These are phyloP conservation scores for Meredithiella fracta DNA, from an alignment of 2,329 filamentous ascomycete genomes.

Conservation along the genomic window DNA sequence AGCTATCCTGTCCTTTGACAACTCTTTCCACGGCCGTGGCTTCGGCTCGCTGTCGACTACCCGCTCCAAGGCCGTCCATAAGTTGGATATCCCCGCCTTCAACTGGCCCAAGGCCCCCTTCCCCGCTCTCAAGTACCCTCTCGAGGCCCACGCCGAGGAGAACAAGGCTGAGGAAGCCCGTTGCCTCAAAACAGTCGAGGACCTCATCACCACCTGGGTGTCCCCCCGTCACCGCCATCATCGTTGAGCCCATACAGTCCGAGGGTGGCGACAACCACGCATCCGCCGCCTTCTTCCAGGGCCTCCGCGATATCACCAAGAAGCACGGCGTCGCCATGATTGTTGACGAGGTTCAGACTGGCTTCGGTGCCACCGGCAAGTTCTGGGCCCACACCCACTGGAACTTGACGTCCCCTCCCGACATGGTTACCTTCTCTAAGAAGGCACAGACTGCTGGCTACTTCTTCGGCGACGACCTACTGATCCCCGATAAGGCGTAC, in stretches of 20 bases:
- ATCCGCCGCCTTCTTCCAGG: slow-evolving; percentile 70
- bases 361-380: slow-evolving; percentile 73
- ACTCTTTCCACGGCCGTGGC: slow-evolving; percentile 76
- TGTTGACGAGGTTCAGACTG: slow-evolving; percentile 88
- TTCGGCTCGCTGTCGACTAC: slow-evolving; percentile 80
- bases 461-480: slow-evolving; percentile 66
- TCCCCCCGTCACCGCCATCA: slow-evolving; percentile 62
- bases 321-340: slow-evolving; percentile 70
- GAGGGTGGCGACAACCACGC: slow-evolving; percentile 94
- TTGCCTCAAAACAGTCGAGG: slow-evolving; percentile 68
- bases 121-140: slow-evolving; percentile 70
- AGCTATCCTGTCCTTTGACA: slow-evolving; percentile 78
- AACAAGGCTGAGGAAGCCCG: slow-evolving; percentile 69
- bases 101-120: slow-evolving; percentile 89
- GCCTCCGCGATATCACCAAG: slow-evolving; percentile 62
- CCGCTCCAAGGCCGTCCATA: slow-evolving; percentile 85
- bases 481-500: slow-evolving; percentile 84
- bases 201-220: slow-evolving; percentile 63
- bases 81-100: slow-evolving; percentile 85
- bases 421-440: slow-evolving; percentile 92
- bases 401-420: slow-evolving; percentile 61
- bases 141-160: slow-evolving; percentile 62
- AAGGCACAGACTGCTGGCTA: slow-evolving; percentile 90
- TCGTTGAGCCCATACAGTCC: slow-evolving; percentile 84
- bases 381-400: slow-evolving; percentile 98